A percentile compares a stretch with the other conserved stretches of the same genome.
These are phyloP conservation scores for Aspergillus awamori DNA, from an alignment of 2,329 filamentous ascomycete genomes.

Conservation along the genomic window DNA sequence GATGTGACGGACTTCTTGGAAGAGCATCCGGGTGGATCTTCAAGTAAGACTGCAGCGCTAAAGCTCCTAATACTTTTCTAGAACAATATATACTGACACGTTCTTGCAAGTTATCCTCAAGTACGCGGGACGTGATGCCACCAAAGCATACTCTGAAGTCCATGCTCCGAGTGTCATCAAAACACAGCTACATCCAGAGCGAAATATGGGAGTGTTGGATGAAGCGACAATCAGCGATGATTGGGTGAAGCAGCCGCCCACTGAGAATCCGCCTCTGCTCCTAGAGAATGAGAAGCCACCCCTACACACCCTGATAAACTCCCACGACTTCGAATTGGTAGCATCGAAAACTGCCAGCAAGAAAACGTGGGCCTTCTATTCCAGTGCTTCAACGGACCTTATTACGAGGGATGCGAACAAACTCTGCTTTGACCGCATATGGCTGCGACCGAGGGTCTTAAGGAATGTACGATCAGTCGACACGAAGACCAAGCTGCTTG, in stretches of 20 bases:
- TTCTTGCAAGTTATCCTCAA: conserved; percentile 45
- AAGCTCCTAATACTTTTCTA: not conserved
- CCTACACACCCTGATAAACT: conserved; percentile 59
- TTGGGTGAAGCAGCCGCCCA: conserved; percentile 49
- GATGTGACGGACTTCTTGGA: conserved; percentile 68
- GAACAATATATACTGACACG: not conserved
- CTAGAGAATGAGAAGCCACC: conserved; percentile 51
- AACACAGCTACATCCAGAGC: conserved; percentile 46
- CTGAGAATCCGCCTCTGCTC: conserved; percentile 31
- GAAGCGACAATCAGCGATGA: conserved; percentile 51
- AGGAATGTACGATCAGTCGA: conserved; percentile 59
- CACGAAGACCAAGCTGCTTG: conserved; percentile 58
- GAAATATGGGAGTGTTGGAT: conserved; percentile 56
- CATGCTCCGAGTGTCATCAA: conserved; percentile 53
- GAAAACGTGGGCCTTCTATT: conserved; percentile 71
- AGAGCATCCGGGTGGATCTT: conserved; percentile 64
- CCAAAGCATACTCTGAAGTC: conserved; percentile 48
- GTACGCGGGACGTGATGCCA: conserved; percentile 51
- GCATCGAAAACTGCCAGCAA: conserved; percentile 59
- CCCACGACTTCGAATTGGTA: conserved; percentile 63
- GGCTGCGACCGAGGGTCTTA: conserved; percentile 62
- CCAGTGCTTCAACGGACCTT: conserved; percentile 65
- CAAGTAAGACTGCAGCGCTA: conserved; percentile 42
- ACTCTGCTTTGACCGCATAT: conserved; percentile 57
- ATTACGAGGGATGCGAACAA: conserved; percentile 61